Base-by-base conservation (phyloP, 1,139 yeast species). In the Kodamaea sp. region DNA sequence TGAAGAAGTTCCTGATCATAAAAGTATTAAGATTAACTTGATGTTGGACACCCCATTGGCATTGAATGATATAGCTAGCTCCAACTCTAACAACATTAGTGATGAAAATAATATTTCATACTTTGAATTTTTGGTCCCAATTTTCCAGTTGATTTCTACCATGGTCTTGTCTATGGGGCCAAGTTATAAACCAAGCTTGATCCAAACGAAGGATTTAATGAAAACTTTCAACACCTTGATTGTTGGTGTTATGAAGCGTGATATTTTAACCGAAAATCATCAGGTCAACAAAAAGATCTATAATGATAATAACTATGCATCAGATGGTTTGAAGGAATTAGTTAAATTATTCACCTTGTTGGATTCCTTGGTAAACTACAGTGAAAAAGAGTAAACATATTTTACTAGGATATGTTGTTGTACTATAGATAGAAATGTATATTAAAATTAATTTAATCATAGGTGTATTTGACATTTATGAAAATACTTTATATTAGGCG, bases 121-220 rank as follows among this genome's bases (percentile, higher is more conserved):
- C 41, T 81, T 79, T 54, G 95, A 86, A 45, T 64, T 87, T 12
- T 67, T 86, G 33, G 73, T 82, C n/a, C 95, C 96, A 0, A 69
- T 84, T 3, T 84, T 88, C 62, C 95, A 87, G 51, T 65, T 88
- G 38, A 69, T 87, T 2, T 62, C 81, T 8, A 81, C 95, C 0
- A 68, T 86, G 6, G 64, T 84, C 7, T 65, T 88, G 22, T 78
- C 95, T 2, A 78, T 86, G 73, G 96, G 96, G 0, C 82, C 92
- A 3, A 81, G 82, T 38, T 87, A 88, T 57, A 75, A 72, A 43
- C 74, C 78, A 1, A 81, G 84, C n/a, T 69, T 80, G 15, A 57
- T 62, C 4, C 81, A 78, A 50, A 81, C 81, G 0, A 69, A 66
- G 41, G 68, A 63, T 6, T 61, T 89, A 36, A 57, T 87, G 53